phyloP scores from a whole-genome alignment of 306 rosid species.

The Coriaria nepalensis region DNA sequence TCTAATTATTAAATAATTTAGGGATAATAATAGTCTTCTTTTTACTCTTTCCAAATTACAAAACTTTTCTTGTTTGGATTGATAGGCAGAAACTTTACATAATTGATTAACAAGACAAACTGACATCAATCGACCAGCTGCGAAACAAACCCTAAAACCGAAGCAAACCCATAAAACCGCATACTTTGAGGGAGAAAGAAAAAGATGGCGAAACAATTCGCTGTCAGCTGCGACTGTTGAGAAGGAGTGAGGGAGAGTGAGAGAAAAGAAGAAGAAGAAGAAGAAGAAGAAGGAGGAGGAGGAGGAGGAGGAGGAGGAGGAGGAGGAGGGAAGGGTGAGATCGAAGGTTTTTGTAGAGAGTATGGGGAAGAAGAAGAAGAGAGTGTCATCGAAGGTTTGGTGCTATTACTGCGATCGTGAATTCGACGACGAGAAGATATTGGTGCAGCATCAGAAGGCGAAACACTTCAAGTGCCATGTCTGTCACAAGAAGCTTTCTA shows the following conservation, averaged over 20 bases:
- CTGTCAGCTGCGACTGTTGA: too few relatives aligned
- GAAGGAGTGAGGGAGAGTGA: background rate
- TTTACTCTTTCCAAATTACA: too few relatives aligned
- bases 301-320: background rate
- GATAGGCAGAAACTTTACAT: too few relatives aligned
- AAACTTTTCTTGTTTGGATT: too few relatives aligned
- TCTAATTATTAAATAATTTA: too few relatives aligned
- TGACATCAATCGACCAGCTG: too few relatives aligned
- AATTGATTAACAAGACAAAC: too few relatives aligned
- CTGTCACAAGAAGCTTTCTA: slow-evolving; percentile 97
- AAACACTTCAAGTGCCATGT: slow-evolving; percentile 97
- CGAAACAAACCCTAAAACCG: too few relatives aligned
- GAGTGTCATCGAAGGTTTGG: slow-evolving; percentile 90
- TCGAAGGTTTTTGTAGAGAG: background rate
- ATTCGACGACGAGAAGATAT: slow-evolving; percentile 93
- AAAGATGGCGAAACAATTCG: background rate
- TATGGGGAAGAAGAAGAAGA: slow-evolving; percentile 98
- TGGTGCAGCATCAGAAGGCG: slow-evolving; percentile 99
- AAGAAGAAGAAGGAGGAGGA: background rate
- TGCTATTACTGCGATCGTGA: slow-evolving; percentile 97
- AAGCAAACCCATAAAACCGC: too few relatives aligned
- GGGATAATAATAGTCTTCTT: too few relatives aligned
- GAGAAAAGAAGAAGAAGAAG: background rate
- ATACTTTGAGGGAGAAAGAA: too few relatives aligned
- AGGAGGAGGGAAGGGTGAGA: background rate